Percentiles rank a stretch among this genome's conserved stretches.
Conservation (phyloP, 345 rosid genomes). For the Sonneratia caseolaris region DNA sequence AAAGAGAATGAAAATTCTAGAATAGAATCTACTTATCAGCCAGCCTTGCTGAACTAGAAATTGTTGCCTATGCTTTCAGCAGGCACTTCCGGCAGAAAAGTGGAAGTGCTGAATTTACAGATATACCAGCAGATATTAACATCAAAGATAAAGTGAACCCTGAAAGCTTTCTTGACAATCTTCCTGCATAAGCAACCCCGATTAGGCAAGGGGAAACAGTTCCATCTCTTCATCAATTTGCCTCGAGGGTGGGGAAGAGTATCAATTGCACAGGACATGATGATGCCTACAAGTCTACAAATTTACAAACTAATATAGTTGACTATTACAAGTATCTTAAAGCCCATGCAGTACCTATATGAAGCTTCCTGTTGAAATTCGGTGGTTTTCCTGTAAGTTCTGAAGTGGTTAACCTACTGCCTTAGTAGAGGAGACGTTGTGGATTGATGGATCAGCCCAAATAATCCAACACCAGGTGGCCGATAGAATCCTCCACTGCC, state of each 20-base stretch:
- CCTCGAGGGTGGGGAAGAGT: constrained; percentile 4
- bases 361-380: neutral
- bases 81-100: neutral
- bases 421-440: constrained; percentile 47
- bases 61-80: neutral
- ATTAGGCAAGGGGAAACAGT: neutral
- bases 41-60: neutral
- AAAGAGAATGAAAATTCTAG: neutral
- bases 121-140: neutral
- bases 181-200: neutral
- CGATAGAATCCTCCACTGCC: constrained; percentile 52
- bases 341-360: neutral
- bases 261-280: constrained; percentile 8
- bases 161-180: neutral
- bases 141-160: neutral
- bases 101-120: neutral
- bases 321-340: neutral
- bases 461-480: constrained; percentile 56
- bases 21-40: neutral
- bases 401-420: constrained; percentile 23
- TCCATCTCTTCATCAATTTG: neutral
- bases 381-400: constrained; percentile 8
- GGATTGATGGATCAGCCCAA: constrained; percentile 50
- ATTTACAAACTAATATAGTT: constrained; percentile 37
- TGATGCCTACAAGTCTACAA: constrained; percentile 27